phyloP scores from a whole-genome alignment of 2,329 filamentous ascomycete species.

The Fusarium incarnatum region DNA sequence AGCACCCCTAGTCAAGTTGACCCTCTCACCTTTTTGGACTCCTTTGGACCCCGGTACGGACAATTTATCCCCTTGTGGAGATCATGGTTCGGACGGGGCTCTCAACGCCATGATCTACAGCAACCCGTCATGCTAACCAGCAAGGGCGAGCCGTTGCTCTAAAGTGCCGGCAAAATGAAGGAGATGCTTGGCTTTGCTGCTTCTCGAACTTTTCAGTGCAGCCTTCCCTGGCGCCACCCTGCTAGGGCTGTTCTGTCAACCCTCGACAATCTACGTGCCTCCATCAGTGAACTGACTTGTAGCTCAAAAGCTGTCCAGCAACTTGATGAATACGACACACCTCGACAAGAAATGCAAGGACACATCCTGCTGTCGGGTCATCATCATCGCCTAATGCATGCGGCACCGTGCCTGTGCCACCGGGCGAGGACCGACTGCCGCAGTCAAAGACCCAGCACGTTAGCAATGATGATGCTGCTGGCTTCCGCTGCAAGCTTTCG shows the following conservation, averaged over 20 bases:
- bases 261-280: slow-evolving; percentile 15
- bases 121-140: slow-evolving; percentile 44
- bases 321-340: slow-evolving; percentile 14
- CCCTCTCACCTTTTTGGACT: slow-evolving; percentile 30
- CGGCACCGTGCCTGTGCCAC: slow-evolving; percentile 41
- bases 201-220: slow-evolving; percentile 37
- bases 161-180: slow-evolving; percentile 45
- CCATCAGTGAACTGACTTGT: slow-evolving; percentile 23
- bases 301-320: slow-evolving; percentile 19
- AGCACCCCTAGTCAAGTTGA: slow-evolving; percentile 29
- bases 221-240: slow-evolving; percentile 36
- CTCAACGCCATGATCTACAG: slow-evolving; percentile 48
- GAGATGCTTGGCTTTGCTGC: slow-evolving; percentile 32
- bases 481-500: slow-evolving; percentile 41
- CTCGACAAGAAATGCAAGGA: slow-evolving; percentile 24
- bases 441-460: slow-evolving; percentile 28
- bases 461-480: slow-evolving; percentile 44
- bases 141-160: slow-evolving; percentile 43
- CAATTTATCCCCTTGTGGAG: slow-evolving; percentile 49
- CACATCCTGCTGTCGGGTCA: slow-evolving; percentile 21
- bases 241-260: slow-evolving; percentile 29
- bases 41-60: slow-evolving; percentile 42
- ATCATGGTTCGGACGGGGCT: slow-evolving; percentile 50
- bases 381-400: slow-evolving; percentile 37
- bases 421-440: slow-evolving; percentile 32